phyloP scores from a whole-genome alignment of 768 basidiomycete genomes.

The Rhizopogon vesiculosus region DNA sequence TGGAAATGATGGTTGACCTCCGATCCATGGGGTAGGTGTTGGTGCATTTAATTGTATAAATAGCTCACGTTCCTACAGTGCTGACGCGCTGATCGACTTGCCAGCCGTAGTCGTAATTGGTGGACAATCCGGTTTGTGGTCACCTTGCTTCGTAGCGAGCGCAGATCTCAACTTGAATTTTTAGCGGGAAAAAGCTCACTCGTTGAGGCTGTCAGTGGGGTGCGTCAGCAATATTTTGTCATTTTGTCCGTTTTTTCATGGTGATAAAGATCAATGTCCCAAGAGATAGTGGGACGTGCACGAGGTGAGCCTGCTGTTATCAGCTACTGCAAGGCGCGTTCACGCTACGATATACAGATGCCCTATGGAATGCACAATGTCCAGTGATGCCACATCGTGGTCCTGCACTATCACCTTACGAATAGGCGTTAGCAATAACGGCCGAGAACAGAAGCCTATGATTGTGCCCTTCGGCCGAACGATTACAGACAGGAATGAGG shows the following conservation, averaged over 20 bases:
- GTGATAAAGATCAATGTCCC: slow-evolving; percentile 34
- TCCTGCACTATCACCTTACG: slow-evolving; percentile 40
- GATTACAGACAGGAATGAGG: slow-evolving; percentile 34
- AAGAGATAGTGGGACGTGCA: slow-evolving; percentile 45
- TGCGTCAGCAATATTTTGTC: slow-evolving; percentile 15
- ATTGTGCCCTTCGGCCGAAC: slow-evolving; percentile 37
- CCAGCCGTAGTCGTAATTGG: slow-evolving; percentile 49
- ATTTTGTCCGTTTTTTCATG: neutral
- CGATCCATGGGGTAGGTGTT: slow-evolving; percentile 28
- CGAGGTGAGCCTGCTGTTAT: slow-evolving; percentile 2
- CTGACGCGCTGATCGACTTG: slow-evolving; percentile 42
- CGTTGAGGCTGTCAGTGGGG: slow-evolving; percentile 47
- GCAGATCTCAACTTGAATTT: slow-evolving; percentile 22
- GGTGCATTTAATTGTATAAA: neutral
- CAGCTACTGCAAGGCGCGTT: neutral
- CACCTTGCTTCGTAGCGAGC: neutral
- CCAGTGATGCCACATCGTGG: slow-evolving; percentile 21
- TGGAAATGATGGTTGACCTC: slow-evolving; percentile 33
- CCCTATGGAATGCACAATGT: slow-evolving; percentile 33
- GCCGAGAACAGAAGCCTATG: slow-evolving; percentile 16
- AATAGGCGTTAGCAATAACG: slow-evolving; percentile 30
- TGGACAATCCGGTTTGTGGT: slow-evolving; percentile 42
- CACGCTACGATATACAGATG: slow-evolving; percentile 13
- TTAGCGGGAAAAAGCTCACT: slow-evolving; percentile 26
- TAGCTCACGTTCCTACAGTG: slow-evolving; percentile 19